Evolutionary conservation across 768 basidiomycete genomes (phyloP).

Genomic region (Strobilomyces dryophilus): DNA sequence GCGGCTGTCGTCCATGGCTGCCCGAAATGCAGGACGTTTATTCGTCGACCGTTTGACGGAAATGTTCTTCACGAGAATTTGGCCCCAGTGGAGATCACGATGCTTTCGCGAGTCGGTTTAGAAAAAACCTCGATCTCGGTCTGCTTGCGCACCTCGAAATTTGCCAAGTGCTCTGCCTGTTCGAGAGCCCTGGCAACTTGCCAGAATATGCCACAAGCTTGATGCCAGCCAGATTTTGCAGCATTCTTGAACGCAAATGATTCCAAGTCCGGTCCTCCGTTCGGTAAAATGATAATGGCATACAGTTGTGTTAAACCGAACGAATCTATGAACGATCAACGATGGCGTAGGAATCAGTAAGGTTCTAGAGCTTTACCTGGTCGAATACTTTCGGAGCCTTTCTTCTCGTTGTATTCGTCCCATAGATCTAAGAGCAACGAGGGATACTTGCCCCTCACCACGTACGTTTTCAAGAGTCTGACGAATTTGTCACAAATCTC

Average conservation of each 20-base stretch:
- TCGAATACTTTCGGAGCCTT: constrained; percentile 78
- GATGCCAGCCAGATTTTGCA: constrained; percentile 68
- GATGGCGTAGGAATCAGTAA: background rate
- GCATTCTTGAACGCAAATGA: constrained; percentile 63
- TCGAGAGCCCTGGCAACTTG: constrained; percentile 78
- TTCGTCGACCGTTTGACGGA: constrained; percentile 33
- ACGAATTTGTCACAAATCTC: constrained; percentile 76
- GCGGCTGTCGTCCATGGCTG: constrained; percentile 59
- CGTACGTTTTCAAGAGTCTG: constrained; percentile 73
- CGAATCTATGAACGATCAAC: constrained; percentile 46
- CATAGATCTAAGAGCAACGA: constrained; percentile 72
- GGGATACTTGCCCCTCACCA: constrained; percentile 87
- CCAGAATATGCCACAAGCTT: constrained; percentile 89
- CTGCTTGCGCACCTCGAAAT: constrained; percentile 72
- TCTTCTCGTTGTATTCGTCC: constrained; percentile 77
- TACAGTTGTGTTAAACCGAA: constrained; percentile 79
- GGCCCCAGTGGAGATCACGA: constrained; percentile 98
- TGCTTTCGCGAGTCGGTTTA: constrained; percentile 53
- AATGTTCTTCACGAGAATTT: constrained; percentile 75
- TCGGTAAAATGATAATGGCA: constrained; percentile 84
- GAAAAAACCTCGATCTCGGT: background rate
- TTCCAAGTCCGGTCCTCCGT: constrained; percentile 91
- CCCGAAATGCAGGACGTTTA: constrained; percentile 30
- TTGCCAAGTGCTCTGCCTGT: constrained; percentile 72
- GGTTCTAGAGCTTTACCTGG: constrained; percentile 57